These are phyloP conservation scores for Chaetomium sp. DNA, from an alignment of 2,329 filamentous ascomycete genomes.

Conservation along the genomic window DNA sequence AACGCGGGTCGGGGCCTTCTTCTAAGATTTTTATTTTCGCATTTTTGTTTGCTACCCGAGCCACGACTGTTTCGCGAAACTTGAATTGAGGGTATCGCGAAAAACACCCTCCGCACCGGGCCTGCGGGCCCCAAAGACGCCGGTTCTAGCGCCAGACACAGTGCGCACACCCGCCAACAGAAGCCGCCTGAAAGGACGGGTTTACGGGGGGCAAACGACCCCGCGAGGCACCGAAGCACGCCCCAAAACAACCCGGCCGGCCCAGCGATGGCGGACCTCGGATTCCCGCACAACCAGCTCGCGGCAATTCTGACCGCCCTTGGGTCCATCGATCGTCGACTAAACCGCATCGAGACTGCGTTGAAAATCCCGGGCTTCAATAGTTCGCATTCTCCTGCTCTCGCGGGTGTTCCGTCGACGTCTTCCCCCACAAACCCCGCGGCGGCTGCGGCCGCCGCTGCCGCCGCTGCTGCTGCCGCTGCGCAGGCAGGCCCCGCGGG, in stretches of 20 bases:
- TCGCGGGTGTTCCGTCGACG: constrained; percentile 3
- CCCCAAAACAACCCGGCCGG: background rate
- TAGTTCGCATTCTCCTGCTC: background rate
- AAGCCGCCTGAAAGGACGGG: too few species aligned
- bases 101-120: background rate
- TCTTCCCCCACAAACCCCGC: constrained; percentile 5
- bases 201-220: too few species aligned
- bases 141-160: background rate
- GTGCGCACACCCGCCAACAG: background rate
- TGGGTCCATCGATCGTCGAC: constrained; percentile 28
- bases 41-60: background rate
- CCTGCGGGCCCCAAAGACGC: background rate
- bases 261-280: constrained; percentile 17
- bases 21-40: too few species aligned
- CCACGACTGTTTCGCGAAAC: too few species aligned
- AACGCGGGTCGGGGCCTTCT: background rate
- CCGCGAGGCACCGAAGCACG: background rate
- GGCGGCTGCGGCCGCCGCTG: background rate
- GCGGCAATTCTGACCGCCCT: constrained; percentile 25
- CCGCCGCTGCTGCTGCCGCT: too few species aligned
- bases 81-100: too few species aligned
- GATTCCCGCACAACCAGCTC: constrained; percentile 18
- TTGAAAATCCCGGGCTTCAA: constrained; percentile 16
- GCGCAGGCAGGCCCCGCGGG: background rate
- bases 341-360: constrained; percentile 25